A percentile compares a stretch with the other conserved stretches of the same genome.
Evolutionary conservation across 345 rosid genomes (phyloP).

Genomic region (Clarkia xantiana): DNA sequence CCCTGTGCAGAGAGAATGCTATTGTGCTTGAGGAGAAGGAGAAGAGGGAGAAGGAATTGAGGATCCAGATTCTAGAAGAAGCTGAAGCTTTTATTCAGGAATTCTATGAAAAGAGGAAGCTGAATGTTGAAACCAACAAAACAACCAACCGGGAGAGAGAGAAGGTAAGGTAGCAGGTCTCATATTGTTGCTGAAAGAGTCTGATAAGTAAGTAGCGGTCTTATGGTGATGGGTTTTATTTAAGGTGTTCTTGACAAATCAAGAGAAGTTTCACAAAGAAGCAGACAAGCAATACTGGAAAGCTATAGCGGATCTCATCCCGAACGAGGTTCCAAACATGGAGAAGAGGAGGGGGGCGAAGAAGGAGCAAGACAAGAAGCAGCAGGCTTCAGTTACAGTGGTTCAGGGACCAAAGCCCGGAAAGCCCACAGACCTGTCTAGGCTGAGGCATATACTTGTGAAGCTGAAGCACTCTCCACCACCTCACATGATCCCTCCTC

Average conservation of each 20-base stretch:
- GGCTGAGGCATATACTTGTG: slow-evolving; percentile 54
- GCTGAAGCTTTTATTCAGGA: slow-evolving; percentile 44
- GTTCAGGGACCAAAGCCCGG: slow-evolving; percentile 73
- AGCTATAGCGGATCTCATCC: slow-evolving; percentile 53
- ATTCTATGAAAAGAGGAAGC: slow-evolving; percentile 53
- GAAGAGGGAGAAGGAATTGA: slow-evolving; percentile 50
- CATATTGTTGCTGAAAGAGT: too few species aligned
- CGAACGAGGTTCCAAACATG: slow-evolving; percentile 54
- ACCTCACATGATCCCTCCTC: slow-evolving; percentile 68
- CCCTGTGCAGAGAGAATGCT: slow-evolving; percentile 40
- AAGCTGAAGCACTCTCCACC: slow-evolving; percentile 66
- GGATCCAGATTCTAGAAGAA: slow-evolving; percentile 45
- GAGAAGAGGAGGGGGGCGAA: slow-evolving; percentile 35
- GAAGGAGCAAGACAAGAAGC: slow-evolving; percentile 46
- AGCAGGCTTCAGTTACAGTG: slow-evolving; percentile 36
- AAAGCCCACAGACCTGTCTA: slow-evolving; percentile 52
- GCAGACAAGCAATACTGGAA: slow-evolving; percentile 53
- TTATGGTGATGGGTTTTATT: slow-evolving; percentile 7
- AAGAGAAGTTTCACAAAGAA: slow-evolving; percentile 57
- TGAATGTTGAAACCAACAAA: slow-evolving; percentile 42
- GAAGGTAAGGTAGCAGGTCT: slow-evolving; percentile 21
- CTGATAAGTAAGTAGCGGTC: too few species aligned
- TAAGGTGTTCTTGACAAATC: slow-evolving; percentile 43
- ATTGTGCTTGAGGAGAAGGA: slow-evolving; percentile 60
- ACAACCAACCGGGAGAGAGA: slow-evolving; percentile 55